Percentiles rank a stretch among this genome's conserved stretches.
phyloP scores from a whole-genome alignment of 169 alveolate genomes.

The Plasmodium ovale region DNA sequence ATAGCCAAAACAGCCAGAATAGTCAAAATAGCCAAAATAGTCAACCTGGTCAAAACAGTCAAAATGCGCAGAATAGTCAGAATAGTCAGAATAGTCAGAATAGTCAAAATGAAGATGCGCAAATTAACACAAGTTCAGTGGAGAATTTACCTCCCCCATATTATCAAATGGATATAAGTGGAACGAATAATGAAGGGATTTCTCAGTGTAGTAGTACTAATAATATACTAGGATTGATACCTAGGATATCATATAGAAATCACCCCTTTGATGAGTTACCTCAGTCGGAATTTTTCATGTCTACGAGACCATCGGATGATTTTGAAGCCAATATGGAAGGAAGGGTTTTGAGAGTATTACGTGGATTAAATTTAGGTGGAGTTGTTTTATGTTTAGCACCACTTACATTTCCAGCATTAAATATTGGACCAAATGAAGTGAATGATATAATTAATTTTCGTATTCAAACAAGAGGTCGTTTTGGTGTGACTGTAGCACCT shows the following conservation, averaged over 20 bases:
- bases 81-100: not conserved
- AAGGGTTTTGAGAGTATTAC: slow-evolving; percentile 81
- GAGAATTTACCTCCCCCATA: slow-evolving; percentile 15
- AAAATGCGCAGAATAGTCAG: too few relatives aligned
- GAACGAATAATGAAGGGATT: slow-evolving; percentile 62
- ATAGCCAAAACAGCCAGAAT: not conserved
- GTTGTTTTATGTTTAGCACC: slow-evolving; percentile 92
- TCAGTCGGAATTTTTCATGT: slow-evolving; percentile 85
- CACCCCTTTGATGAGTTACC: slow-evolving; percentile 84
- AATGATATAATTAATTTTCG: slow-evolving; percentile 86
- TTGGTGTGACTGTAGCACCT: slow-evolving; percentile 95
- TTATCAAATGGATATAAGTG: slow-evolving; percentile 59
- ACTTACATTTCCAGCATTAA: slow-evolving; percentile 86
- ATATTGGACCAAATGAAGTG: slow-evolving; percentile 77
- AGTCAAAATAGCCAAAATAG: too few relatives aligned
- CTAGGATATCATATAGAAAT: slow-evolving; percentile 65
- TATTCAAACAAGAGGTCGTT: slow-evolving; percentile 88
- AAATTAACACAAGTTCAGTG: slow-evolving; percentile 14
- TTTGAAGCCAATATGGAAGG: slow-evolving; percentile 87
- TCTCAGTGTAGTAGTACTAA: slow-evolving; percentile 63
- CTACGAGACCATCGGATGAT: slow-evolving; percentile 84
- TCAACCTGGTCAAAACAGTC: too few relatives aligned
- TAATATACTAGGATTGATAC: slow-evolving; percentile 51
- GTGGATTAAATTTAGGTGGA: slow-evolving; percentile 90
- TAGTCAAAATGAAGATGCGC: slow-evolving; percentile 22